A percentile compares a stretch with the other conserved stretches of the same genome.
Conservation (phyloP, 345 rosid genomes). For the Acer saccharum region DNA sequence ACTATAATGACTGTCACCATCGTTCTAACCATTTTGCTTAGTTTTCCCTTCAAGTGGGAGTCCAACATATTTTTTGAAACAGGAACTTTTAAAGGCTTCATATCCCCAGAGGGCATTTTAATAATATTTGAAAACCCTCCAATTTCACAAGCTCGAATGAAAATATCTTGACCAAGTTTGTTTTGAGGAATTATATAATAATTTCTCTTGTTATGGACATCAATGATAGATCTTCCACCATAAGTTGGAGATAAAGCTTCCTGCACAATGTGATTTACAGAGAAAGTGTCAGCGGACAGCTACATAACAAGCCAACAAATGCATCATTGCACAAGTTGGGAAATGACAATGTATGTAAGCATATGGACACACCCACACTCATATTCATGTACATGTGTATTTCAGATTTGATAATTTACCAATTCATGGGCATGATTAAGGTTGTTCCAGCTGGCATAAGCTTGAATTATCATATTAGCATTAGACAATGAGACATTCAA, state of each 20-base stretch:
- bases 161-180: slow-evolving; percentile 95
- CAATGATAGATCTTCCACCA: slow-evolving; percentile 59
- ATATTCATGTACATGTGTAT: background rate
- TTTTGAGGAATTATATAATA: slow-evolving; percentile 85
- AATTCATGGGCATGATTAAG: slow-evolving; percentile 56
- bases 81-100: slow-evolving; percentile 82
- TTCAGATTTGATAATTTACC: slow-evolving; percentile 34
- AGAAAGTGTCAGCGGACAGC: slow-evolving; percentile 18
- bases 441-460: slow-evolving; percentile 95
- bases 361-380: too few relatives aligned
- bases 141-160: slow-evolving; percentile 68
- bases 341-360: slow-evolving; percentile 4
- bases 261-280: slow-evolving; percentile 35
- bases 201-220: slow-evolving; percentile 71
- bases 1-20: slow-evolving; percentile 77
- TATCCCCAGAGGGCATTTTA: slow-evolving; percentile 93
- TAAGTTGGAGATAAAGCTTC: slow-evolving; percentile 50
- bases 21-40: slow-evolving; percentile 46
- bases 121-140: slow-evolving; percentile 55
- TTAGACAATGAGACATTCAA: slow-evolving; percentile 83
- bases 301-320: background rate
- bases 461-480: slow-evolving; percentile 92
- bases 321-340: background rate
- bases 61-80: slow-evolving; percentile 86
- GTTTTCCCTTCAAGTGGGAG: slow-evolving; percentile 68